These are phyloP conservation scores for Vishniacozyma victoriae DNA, from an alignment of 768 basidiomycete species.

Conservation along the genomic window DNA sequence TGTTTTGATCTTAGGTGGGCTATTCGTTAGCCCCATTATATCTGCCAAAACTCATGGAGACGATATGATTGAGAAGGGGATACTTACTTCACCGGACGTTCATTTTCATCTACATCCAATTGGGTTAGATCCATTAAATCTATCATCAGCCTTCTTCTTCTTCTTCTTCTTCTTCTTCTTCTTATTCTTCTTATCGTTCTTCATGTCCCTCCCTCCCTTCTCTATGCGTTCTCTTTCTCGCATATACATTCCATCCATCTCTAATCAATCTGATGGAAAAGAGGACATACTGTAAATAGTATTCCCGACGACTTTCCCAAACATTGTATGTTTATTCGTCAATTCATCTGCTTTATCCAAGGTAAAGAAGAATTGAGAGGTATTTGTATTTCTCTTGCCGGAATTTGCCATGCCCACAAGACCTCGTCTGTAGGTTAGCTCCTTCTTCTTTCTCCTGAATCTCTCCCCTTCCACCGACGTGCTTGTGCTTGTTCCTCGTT, in stretches of 20 bases:
- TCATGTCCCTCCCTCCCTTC: too few relatives aligned
- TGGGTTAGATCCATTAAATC: conserved; percentile 89
- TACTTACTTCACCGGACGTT: conserved; percentile 52
- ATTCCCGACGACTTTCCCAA: conserved; percentile 59
- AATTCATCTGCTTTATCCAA: conserved; percentile 88
- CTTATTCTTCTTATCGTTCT: background rate
- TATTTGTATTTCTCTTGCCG: conserved; percentile 79
- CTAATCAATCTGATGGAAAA: background rate
- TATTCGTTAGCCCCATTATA: conserved; percentile 47
- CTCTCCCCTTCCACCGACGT: too few relatives aligned
- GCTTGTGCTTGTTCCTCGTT: too few relatives aligned
- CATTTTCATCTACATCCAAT: conserved; percentile 52
- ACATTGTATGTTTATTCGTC: conserved; percentile 89
- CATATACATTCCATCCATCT: background rate
- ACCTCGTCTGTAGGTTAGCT: conserved; percentile 59
- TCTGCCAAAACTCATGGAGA: too few relatives aligned
- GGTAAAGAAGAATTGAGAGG: conserved; percentile 92
- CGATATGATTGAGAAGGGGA: conserved; percentile 29
- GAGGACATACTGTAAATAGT: conserved; percentile 41
- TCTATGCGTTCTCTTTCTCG: too few relatives aligned
- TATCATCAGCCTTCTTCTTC: too few relatives aligned
- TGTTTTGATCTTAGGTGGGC: conserved; percentile 84
- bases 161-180: background rate
- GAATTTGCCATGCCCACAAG: conserved; percentile 91
- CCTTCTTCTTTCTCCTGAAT: conserved; percentile 21